phyloP scores from a whole-genome alignment of 1,284 basidiomycete species.

The Microbotryum lychnidis-dioicae region DNA sequence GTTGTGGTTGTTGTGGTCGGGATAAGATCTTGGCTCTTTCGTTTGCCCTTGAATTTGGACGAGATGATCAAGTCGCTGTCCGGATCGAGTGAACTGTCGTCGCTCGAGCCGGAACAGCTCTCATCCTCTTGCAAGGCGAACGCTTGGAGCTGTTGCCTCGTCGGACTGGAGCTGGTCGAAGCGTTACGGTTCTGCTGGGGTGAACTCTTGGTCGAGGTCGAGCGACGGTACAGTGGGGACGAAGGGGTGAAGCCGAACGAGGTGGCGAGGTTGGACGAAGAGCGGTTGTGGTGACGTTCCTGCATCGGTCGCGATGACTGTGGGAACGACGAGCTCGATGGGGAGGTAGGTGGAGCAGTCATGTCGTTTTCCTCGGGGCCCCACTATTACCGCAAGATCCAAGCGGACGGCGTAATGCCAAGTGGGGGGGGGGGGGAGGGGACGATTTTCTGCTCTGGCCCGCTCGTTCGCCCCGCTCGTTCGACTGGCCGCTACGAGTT shows the following conservation, averaged over 20 bases:
- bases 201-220: neutral
- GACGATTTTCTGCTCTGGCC: too few relatives aligned
- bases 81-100: conserved; percentile 1
- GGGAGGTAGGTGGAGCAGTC: too few relatives aligned
- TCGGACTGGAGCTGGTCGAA: neutral
- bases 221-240: neutral
- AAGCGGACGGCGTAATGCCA: too few relatives aligned
- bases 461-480: too few relatives aligned
- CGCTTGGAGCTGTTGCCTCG: neutral
- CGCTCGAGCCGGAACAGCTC: neutral
- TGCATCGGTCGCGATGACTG: too few relatives aligned
- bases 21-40: neutral
- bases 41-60: neutral
- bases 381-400: too few relatives aligned
- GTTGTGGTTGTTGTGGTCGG: neutral
- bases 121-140: neutral
- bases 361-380: too few relatives aligned
- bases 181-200: neutral
- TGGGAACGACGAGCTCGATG: too few relatives aligned
- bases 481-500: too few relatives aligned
- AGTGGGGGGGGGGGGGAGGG: too few relatives aligned
- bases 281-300: conserved; percentile 21
- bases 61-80: neutral
- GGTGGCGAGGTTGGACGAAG: conserved; percentile 21
- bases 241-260: conserved; percentile 8